phyloP scores from a whole-genome alignment of 176 grass and related monocot genomes.

The Raddia guianensis region DNA sequence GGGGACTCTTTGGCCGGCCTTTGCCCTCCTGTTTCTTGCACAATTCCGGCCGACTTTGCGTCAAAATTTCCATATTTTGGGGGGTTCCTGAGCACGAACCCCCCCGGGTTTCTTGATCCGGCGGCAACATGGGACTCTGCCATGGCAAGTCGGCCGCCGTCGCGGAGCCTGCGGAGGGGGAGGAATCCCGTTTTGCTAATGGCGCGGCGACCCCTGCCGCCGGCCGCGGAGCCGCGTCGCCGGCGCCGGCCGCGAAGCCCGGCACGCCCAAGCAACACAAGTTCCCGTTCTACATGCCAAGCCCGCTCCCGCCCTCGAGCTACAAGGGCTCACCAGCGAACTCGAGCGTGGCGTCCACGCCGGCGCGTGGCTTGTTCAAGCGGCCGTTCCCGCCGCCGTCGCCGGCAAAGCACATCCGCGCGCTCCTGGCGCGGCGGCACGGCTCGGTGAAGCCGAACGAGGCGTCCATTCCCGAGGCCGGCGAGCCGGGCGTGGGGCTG shows the following conservation, averaged over 20 bases:
- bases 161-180: conserved; percentile 30
- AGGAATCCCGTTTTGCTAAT: conserved; percentile 27
- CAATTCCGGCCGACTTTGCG: conserved; percentile 4
- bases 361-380: conserved; percentile 35
- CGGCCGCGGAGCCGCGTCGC: not conserved
- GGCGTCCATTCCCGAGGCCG: conserved; percentile 67
- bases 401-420: conserved; percentile 83
- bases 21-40: conserved; percentile 13
- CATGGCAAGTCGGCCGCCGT: conserved; percentile 55
- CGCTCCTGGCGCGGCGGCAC: conserved; percentile 71
- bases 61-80: not conserved
- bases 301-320: conserved; percentile 49
- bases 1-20: conserved; percentile 36
- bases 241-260: conserved; percentile 33
- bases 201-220: conserved; percentile 11
- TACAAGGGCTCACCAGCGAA: conserved; percentile 66
- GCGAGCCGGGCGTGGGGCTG: conserved; percentile 58
- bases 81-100: conserved; percentile 11
- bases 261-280: conserved; percentile 55
- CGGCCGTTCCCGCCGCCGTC: conserved; percentile 66
- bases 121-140: conserved; percentile 64
- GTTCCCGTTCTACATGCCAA: conserved; percentile 73
- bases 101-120: conserved; percentile 31
- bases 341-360: conserved; percentile 43
- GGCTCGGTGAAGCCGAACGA: conserved; percentile 74